Evolutionary conservation across 768 basidiomycete species (phyloP), one percentile per base, ranked within the genome.

Genomic region (Pulveroboletus sp.): DNA sequence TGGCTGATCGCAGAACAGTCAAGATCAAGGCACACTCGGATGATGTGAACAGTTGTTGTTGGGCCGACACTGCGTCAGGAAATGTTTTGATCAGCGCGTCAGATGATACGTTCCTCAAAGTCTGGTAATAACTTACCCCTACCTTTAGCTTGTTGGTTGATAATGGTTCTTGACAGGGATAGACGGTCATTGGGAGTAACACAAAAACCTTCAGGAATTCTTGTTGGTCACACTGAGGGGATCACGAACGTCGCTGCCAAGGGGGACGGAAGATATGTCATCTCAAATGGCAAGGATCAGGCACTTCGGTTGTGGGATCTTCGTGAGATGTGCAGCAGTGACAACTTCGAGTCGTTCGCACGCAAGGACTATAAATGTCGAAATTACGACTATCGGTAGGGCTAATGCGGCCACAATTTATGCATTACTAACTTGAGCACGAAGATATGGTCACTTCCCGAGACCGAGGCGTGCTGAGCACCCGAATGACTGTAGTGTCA

Each of bases 241-340:
- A 87, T 97, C 50, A 93, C 95, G 6, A 90, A 91, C 56, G 93
- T 96, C 13, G 87, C 92, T 31, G 86, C 95, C 1, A 97, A 96
- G 60, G 95, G 95, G 6, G 95, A 98, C 62, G 95, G 95, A 8
- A 84, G 95, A 51, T 97, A 97, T 64, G 74, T 95, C 40, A 84
- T 98, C 39, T 93, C 91, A 15, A 98, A 98, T 61, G 93, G 93
- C 33, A 98, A 98, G 69, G 95, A 98, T 64, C 94, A 98, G 60
- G 81, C 89, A 1, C 73, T 93, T 43, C 83, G 93, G 7, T 70
- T 97, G 21, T 97, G 95, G 89, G 95, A 98, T 69, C 72, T 97
- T 39, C 83, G 95, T 43, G 93, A 86, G 69, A 97, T 98, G 95
- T 76, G 84, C 37, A 83, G 76, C 53, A 85, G 78, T 59, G 65